A percentile compares a stretch with the other conserved stretches of the same genome.
These are phyloP conservation scores for Dothiorella sarmentorum DNA, from an alignment of 2,329 filamentous ascomycete species.

Conservation along the genomic window DNA sequence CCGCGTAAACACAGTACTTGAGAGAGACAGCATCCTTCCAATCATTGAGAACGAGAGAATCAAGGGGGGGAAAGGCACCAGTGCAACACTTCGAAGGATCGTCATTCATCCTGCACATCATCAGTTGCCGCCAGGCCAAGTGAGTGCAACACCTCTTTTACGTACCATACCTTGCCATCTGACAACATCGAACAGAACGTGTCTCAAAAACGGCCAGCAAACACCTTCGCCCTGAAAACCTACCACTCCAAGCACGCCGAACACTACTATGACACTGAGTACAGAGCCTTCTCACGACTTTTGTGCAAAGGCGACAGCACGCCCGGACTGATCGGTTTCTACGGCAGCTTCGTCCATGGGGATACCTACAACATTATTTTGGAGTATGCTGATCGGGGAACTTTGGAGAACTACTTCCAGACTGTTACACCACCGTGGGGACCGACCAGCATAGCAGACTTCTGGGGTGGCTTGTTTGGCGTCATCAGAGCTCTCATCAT, in stretches of 20 bases:
- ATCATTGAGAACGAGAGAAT: background rate
- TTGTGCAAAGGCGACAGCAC: background rate
- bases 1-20: background rate
- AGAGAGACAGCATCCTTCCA: conserved; percentile 18
- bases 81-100: background rate
- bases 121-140: no score
- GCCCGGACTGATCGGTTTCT: conserved; percentile 18
- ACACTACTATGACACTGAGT: conserved; percentile 23
- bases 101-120: conserved; percentile 21
- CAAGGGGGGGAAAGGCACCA: background rate
- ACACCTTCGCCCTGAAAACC: conserved; percentile 23
- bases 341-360: conserved; percentile 23
- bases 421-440: conserved; percentile 25
- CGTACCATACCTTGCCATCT: no score
- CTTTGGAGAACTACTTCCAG: conserved; percentile 32
- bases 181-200: no score
- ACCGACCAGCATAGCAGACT: conserved; percentile 26
- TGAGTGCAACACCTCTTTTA: no score
- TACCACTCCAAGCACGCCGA: conserved; percentile 11
- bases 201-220: no score
- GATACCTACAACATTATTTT: conserved; percentile 33
- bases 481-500: conserved; percentile 28
- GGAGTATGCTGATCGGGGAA: conserved; percentile 33
- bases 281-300: conserved; percentile 15
- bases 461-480: conserved; percentile 32